Evolutionary conservation across 495 filamentous ascomycete genomes (phyloP).

Genomic region (Aeminium ludgeri): DNA sequence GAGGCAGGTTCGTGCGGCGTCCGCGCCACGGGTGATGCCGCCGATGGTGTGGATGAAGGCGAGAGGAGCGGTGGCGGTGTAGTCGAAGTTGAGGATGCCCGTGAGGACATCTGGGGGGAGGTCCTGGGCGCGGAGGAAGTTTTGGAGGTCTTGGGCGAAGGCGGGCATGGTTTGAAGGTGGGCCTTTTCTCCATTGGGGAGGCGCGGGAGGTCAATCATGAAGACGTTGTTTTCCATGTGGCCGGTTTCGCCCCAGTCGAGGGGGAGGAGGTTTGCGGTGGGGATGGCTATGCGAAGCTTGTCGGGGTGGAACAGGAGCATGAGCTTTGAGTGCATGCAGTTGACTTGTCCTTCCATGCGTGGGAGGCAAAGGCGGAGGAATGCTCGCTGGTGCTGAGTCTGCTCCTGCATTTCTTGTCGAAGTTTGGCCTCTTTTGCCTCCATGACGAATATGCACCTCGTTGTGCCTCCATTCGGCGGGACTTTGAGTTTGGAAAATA

Average conservation of each 20-base stretch:
- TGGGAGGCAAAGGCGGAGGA: conserved; percentile 61
- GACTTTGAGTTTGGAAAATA: conserved; percentile 42
- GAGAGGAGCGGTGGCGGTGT: conserved; percentile 44
- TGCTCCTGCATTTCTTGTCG: conserved; percentile 26
- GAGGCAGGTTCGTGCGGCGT: conserved; percentile 48
- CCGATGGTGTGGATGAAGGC: conserved; percentile 68
- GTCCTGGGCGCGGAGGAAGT: conserved; percentile 53
- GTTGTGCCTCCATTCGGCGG: conserved; percentile 24
- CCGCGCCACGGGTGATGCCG: conserved; percentile 32
- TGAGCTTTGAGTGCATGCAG: conserved; percentile 81
- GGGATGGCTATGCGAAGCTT: conserved; percentile 65
- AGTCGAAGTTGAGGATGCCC: conserved; percentile 56
- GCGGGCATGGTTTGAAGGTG: conserved; percentile 28
- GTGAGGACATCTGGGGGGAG: conserved; percentile 43
- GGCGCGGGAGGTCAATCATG: conserved; percentile 64
- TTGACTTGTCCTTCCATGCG: conserved; percentile 46
- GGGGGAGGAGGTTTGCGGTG: conserved; percentile 60
- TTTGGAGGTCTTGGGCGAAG: conserved; percentile 54
- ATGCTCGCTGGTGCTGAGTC: conserved; percentile 33
- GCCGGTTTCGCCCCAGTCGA: conserved; percentile 71
- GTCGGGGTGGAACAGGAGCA: conserved; percentile 53
- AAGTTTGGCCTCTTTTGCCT: conserved; percentile 35
- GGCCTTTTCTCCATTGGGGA: conserved; percentile 21
- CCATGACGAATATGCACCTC: conserved; percentile 50
- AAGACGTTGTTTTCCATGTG: conserved; percentile 76